Percentiles rank a stretch among this genome's conserved stretches.
These are phyloP conservation scores for Coemansia sp. DNA, from an alignment of 192 early-diverging fungal species.

Conservation along the genomic window DNA sequence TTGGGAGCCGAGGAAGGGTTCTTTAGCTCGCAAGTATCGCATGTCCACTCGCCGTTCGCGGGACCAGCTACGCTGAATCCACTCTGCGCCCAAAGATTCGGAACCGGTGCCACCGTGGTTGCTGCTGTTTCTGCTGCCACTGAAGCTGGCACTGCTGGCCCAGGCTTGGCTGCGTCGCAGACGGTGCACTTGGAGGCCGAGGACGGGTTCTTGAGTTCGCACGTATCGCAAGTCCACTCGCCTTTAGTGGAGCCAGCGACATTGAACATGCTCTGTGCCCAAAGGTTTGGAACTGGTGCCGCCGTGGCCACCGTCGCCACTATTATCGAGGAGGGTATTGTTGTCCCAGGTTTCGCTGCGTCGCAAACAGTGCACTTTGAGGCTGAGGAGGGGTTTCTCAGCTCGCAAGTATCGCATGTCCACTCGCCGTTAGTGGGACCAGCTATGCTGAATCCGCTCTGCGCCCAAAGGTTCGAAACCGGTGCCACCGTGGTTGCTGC, in stretches of 20 bases:
- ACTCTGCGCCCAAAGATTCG: constrained; percentile 11
- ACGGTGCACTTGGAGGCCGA: constrained; percentile 16
- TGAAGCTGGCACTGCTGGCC: neutral
- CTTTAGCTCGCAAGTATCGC: constrained; percentile 23
- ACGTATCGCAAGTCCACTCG: constrained; percentile 29
- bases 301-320: neutral
- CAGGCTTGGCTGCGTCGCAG: constrained; percentile 30
- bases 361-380: constrained; percentile 32
- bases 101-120: neutral
- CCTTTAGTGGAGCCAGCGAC: constrained; percentile 1
- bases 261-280: constrained; percentile 5
- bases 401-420: constrained; percentile 23
- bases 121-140: constrained; percentile 7
- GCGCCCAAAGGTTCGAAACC: constrained; percentile 6
- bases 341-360: constrained; percentile 17
- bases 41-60: constrained; percentile 19
- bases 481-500: neutral
- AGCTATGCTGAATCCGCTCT: constrained; percentile 3
- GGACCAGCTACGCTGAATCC: neutral
- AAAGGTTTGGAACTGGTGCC: neutral
- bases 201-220: constrained; percentile 17
- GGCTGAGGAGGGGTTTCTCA: constrained; percentile 11
- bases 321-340: neutral
- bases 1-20: constrained; percentile 9
- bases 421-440: constrained; percentile 12